Percentiles rank a stretch among this genome's conserved stretches.
Conservation (phyloP, 1,284 basidiomycete genomes). For the Ustilago trichophora region DNA sequence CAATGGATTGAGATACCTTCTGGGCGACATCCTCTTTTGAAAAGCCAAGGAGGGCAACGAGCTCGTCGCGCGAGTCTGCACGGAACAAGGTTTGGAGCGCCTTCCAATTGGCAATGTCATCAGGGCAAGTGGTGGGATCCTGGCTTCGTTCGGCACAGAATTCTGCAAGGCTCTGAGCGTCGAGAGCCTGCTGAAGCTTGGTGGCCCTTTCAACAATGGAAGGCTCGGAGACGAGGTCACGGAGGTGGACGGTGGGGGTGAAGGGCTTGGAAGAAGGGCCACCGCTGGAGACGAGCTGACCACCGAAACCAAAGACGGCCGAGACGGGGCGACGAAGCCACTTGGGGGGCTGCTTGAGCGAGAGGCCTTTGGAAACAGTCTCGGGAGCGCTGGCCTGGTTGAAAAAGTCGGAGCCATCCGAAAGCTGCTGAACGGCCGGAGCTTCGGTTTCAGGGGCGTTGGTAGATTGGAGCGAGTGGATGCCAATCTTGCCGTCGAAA, state of each 20-base stretch:
- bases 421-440: conserved; percentile 68
- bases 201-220: conserved; percentile 80
- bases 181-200: conserved; percentile 76
- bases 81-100: conserved; percentile 87
- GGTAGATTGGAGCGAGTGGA: conserved; percentile 92
- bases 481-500: conserved; percentile 80
- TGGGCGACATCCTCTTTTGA: conserved; percentile 85
- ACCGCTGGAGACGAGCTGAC: conserved; percentile 76
- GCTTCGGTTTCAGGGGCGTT: conserved; percentile 70
- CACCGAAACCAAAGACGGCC: conserved; percentile 90
- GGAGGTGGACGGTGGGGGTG: conserved; percentile 66
- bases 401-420: conserved; percentile 80
- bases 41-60: conserved; percentile 90
- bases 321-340: conserved; percentile 89
- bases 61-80: conserved; percentile 86
- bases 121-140: conserved; percentile 67
- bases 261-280: conserved; percentile 55
- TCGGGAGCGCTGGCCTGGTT: conserved; percentile 73
- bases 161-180: conserved; percentile 67
- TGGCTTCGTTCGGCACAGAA: conserved; percentile 63
- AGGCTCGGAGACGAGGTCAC: conserved; percentile 75
- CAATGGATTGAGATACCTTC: conserved; percentile 82
- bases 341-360: conserved; percentile 80
- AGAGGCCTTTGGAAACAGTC: conserved; percentile 60
- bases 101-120: conserved; percentile 75